Conservation (phyloP, 1,284 basidiomycete genomes). For the Moesziomyces aphidis region DNA sequence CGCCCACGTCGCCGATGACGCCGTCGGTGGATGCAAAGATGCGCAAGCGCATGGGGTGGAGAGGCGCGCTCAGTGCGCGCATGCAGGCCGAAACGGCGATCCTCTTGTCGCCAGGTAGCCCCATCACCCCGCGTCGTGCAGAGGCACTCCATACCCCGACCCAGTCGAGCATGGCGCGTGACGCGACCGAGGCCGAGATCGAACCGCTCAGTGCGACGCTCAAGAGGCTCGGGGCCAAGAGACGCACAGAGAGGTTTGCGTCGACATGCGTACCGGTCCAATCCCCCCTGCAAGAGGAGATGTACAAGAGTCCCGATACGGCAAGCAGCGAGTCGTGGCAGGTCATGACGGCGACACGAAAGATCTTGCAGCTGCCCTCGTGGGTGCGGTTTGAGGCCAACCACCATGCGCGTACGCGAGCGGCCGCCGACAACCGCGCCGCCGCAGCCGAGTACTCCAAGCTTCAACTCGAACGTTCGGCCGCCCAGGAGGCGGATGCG, state of each 20-base stretch:
- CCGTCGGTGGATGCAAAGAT: not conserved
- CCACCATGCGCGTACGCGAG: conserved; percentile 7
- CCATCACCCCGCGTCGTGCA: conserved; percentile 32
- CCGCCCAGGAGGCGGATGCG: not conserved
- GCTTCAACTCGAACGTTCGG: not conserved
- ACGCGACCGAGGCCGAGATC: not conserved
- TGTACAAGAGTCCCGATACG: not conserved
- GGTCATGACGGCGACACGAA: conserved; percentile 13
- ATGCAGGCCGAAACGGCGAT: conserved; percentile 16
- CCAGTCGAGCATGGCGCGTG: conserved; percentile 1
- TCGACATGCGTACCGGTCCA: conserved; percentile 9
- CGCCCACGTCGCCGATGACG: conserved; percentile 7
- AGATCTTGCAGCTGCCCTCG: conserved; percentile 24
- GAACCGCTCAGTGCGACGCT: conserved; percentile 40
- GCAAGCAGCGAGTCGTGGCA: conserved; percentile 5
- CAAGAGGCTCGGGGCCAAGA: conserved; percentile 33
- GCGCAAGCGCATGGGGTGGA: conserved; percentile 38
- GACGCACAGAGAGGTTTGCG: conserved; percentile 12
- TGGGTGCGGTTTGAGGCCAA: conserved; percentile 32
- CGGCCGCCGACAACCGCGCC: conserved; percentile 12
- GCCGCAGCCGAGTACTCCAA: conserved; percentile 4
- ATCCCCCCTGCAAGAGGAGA: not conserved
- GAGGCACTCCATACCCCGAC: conserved; percentile 32
- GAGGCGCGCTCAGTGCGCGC: conserved; percentile 1
- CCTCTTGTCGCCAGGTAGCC: conserved; percentile 29